Evolutionary conservation across 129 eudicot genomes (phyloP), one percentile per base, ranked within the genome.

Genomic region (Flaveria trinervia): DNA sequence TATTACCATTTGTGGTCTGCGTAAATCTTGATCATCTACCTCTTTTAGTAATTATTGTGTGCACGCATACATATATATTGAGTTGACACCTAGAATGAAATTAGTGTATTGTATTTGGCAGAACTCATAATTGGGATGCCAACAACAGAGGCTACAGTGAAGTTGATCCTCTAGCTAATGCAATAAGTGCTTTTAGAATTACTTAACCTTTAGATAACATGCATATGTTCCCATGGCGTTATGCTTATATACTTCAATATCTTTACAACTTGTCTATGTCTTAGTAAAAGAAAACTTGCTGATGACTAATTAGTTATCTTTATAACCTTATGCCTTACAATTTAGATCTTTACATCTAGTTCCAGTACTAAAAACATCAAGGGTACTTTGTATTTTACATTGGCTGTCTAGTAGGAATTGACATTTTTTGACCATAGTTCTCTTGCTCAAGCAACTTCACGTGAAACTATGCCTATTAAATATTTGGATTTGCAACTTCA

Each of bases 101-200:
- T 33, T 2, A 33, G 39, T 5, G 39, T 33, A 57, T 22, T 9
- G 65, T 57, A 57, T 22, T 57, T 10, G 59, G 30, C 16, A 22
- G 16, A 57, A 18, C 6, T 33, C 39, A 5, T 56, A 20, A 30
- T 20, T 56, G 13, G 30, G 36, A 22, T 22, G 33, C 33, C 33
- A 57, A 57, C 36, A 57, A 12, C 30, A 57, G 30, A 14, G 65
- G 65, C 36, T 57, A 57, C 65, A 57, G 23, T 57, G 36, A 57
- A 57, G 33, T 23, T 57, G 65, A 57, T 57, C 65, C 65, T 57
- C 65, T 57, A 57, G 30, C 65, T 9, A 57, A 57, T 20, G 65
- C 23, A 22, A 57, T 30, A 57, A 57, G 23, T 57, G 33, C 30
- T 57, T 57, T 22, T 60, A 23, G 12, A 25, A 1, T 60, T 23